Conservation (phyloP, 441 rosid genomes). For the Viola pubescens region DNA sequence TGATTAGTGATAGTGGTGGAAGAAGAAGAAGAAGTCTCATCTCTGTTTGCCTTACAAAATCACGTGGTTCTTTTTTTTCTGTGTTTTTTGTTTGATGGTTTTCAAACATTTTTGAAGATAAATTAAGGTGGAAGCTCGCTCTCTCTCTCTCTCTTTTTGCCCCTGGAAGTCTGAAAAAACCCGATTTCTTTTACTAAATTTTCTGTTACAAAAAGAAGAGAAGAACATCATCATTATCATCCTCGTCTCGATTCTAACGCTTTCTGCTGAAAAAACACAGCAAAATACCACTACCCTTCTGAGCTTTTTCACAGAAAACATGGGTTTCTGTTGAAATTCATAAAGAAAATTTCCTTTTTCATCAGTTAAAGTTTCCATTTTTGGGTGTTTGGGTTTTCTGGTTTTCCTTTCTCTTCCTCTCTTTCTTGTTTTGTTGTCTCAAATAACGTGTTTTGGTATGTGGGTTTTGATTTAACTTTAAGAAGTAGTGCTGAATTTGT, state of each 20-base stretch:
- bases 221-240: slow-evolving; percentile 1
- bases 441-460: not conserved
- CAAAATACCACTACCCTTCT: slow-evolving; percentile 2
- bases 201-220: too few relatives aligned
- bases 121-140: too few relatives aligned
- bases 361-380: not conserved
- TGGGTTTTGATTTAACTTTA: slow-evolving; percentile 23
- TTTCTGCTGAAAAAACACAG: slow-evolving; percentile 9
- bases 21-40: too few relatives aligned
- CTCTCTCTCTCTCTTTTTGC: too few relatives aligned
- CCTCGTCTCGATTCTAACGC: slow-evolving; percentile 13
- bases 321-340: slow-evolving; percentile 24
- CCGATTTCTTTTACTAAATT: too few relatives aligned
- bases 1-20: too few relatives aligned
- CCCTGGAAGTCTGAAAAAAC: too few relatives aligned
- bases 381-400: not conserved
- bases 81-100: too few relatives aligned
- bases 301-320: slow-evolving; percentile 14
- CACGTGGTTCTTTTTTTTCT: too few relatives aligned
- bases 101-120: too few relatives aligned
- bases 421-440: slow-evolving; percentile 3
- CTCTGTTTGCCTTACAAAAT: too few relatives aligned
- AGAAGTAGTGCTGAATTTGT: slow-evolving; percentile 21
- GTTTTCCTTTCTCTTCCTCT: slow-evolving; percentile 5
- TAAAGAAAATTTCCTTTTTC: not conserved